Evolutionary conservation across 1,284 basidiomycete species (phyloP).

Genomic region (Xerocomus nothofagi): DNA sequence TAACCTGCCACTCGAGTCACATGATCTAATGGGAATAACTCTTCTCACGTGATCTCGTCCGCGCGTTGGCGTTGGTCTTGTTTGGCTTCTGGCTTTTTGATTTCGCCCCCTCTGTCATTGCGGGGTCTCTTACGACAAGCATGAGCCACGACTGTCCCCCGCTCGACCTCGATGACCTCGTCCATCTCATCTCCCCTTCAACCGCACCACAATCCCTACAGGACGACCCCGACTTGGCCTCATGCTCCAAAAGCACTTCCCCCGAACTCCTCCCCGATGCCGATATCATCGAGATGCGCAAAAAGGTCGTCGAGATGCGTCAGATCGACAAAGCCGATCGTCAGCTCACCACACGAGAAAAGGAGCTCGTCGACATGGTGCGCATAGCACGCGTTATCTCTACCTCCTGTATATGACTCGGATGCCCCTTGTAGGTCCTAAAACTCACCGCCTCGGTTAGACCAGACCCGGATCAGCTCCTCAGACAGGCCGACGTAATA

Average conservation of each 20-base stretch:
- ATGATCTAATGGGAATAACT: conserved; percentile 25
- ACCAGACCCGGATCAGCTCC: conserved; percentile 48
- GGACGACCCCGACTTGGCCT: conserved; percentile 23
- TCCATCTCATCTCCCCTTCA: conserved; percentile 43
- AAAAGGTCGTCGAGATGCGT: conserved; percentile 19
- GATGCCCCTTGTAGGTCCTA: conserved; percentile 43
- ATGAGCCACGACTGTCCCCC: conserved; percentile 37
- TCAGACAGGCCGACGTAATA: conserved; percentile 62
- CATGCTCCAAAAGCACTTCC: conserved; percentile 16
- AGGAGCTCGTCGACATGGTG: conserved; percentile 62
- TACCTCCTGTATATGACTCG: conserved; percentile 2
- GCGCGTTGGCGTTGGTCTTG: conserved; percentile 37
- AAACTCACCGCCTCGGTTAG: conserved; percentile 45
- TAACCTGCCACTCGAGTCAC: conserved; percentile 14
- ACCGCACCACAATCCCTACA: conserved; percentile 31
- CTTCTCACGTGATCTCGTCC: conserved; percentile 28
- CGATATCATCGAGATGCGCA: conserved; percentile 29
- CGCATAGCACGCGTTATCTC: conserved; percentile 20
- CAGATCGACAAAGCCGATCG: background rate
- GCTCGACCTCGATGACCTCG: conserved; percentile 43
- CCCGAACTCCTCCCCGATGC: conserved; percentile 26
- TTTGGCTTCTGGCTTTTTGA: conserved; percentile 37
- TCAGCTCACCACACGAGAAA: conserved; percentile 40
- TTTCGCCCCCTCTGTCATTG: conserved; percentile 22
- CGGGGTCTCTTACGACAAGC: conserved; percentile 5